Evolutionary conservation across 768 basidiomycete species (phyloP).

Genomic region (Suillus luteus): DNA sequence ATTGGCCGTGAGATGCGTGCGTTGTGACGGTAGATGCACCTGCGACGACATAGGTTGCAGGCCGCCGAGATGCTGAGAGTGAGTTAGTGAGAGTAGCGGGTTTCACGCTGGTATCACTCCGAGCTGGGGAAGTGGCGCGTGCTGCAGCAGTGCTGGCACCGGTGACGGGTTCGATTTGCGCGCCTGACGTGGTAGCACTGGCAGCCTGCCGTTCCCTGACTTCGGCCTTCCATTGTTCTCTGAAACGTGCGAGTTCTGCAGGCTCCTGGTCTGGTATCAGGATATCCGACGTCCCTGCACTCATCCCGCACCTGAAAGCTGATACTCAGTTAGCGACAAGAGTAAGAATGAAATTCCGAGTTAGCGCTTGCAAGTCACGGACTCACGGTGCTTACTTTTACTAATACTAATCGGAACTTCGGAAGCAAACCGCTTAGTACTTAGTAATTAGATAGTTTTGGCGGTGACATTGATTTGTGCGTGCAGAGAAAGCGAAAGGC

Average conservation of each 20-base stretch:
- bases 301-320: slow-evolving; percentile 2
- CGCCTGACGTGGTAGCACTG: slow-evolving; percentile 19
- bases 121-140: slow-evolving; percentile 11
- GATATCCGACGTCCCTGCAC: background rate
- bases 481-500: background rate
- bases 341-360: background rate
- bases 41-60: slow-evolving; percentile 17
- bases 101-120: slow-evolving; percentile 5
- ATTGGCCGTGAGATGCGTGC: slow-evolving; percentile 29
- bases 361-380: background rate
- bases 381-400: background rate
- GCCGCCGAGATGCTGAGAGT: slow-evolving; percentile 7
- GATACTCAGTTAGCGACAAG: background rate
- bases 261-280: slow-evolving; percentile 41
- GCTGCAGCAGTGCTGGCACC: slow-evolving; percentile 15
- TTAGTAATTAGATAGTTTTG: background rate
- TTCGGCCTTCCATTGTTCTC: slow-evolving; percentile 74
- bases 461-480: background rate
- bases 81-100: slow-evolving; percentile 3
- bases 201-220: slow-evolving; percentile 41
- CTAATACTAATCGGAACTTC: background rate
- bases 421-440: background rate
- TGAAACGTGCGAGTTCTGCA: slow-evolving; percentile 66
- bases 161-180: background rate
- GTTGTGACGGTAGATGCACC: slow-evolving; percentile 18